Conservation (phyloP, 2,329 filamentous ascomycete species). For the Ceratocystiopsis minuta region DNA sequence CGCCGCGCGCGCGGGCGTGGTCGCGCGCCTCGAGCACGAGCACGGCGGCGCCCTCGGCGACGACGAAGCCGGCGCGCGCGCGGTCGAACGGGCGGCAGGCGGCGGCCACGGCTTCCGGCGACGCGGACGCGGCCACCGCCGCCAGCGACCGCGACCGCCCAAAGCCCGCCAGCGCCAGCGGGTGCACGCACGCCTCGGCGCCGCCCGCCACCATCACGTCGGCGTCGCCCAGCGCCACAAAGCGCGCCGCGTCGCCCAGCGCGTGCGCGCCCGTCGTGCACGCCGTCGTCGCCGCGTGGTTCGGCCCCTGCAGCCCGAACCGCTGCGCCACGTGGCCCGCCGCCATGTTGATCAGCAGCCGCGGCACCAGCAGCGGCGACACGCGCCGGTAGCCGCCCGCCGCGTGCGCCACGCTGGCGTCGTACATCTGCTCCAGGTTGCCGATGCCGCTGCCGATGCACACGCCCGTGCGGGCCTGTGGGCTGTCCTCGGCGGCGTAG, state of each 20-base stretch:
- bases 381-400: conserved; percentile 76
- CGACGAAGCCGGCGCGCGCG: too few relatives aligned
- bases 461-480: conserved; percentile 66
- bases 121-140: conserved; percentile 25
- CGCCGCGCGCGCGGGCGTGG: too few relatives aligned
- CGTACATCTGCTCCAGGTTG: conserved; percentile 78
- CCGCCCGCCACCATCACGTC: conserved; percentile 94
- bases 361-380: conserved; percentile 82
- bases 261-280: conserved; percentile 94
- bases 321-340: conserved; percentile 91
- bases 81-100: too few relatives aligned
- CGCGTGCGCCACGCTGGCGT: conserved; percentile 61
- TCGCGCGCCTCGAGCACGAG: too few relatives aligned
- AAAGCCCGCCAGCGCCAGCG: conserved; percentile 82
- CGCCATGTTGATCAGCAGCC: conserved; percentile 83
- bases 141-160: conserved; percentile 72
- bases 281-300: conserved; percentile 82
- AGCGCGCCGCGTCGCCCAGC: conserved; percentile 81
- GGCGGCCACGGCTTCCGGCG: too few relatives aligned
- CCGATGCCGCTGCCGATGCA: conserved; percentile 92
- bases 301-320: conserved; percentile 76
- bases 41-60: too few relatives aligned
- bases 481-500: conserved; percentile 24
- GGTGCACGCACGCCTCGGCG: conserved; percentile 88
- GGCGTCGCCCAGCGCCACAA: conserved; percentile 81